Evolutionary conservation across 345 rosid species (phyloP), one percentile per base, ranked within the genome.

Genomic region (Murraya paniculata): DNA sequence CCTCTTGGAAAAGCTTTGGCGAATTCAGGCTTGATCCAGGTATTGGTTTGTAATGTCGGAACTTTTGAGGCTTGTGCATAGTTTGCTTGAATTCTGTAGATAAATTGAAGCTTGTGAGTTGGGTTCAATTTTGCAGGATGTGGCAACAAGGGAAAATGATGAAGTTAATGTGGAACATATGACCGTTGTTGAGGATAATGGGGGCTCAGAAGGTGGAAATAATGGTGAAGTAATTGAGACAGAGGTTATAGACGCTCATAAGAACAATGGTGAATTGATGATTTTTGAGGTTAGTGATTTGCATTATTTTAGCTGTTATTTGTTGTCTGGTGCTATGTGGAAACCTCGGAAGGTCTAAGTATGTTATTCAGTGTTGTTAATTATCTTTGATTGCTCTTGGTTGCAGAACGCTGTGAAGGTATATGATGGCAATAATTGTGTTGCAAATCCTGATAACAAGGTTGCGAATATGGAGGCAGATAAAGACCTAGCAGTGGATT

Each of bases 1-100:
- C 85, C 87, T 7, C 82, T 87, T 71, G 70, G 87, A 64, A 75
- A 27, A 53, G 72, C 82, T 48, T 59, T 84, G 68, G 62, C 24
- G 7, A 80, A 72, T 65, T 35, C 73, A 25, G 68, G 22, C 1
- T 66, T 45, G 21, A 14, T 60, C 39, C 83, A 75, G 87, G 87
- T 83, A 78, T 66, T 11, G 14, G 16, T 19, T 4, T 57, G 18
- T 62, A 8, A 16, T 50, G 38, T 18, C 30, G 27, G 22, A 68
- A 27, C 14, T 8, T 64, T 27, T 55, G 18, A 55, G 6, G 39
- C 14, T 36, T 13, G 73, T 72, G 24, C 22, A 22, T 30, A 21
- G 22, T 71, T 10, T 31, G 57, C 41, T 59, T 68, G 39, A 38
- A 22, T 56, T 56, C 39, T 38, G 39, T 57, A 61, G 28, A 73